phyloP scores from a whole-genome alignment of 1,284 basidiomycete genomes.

The Singerocomus rubriflavus region DNA sequence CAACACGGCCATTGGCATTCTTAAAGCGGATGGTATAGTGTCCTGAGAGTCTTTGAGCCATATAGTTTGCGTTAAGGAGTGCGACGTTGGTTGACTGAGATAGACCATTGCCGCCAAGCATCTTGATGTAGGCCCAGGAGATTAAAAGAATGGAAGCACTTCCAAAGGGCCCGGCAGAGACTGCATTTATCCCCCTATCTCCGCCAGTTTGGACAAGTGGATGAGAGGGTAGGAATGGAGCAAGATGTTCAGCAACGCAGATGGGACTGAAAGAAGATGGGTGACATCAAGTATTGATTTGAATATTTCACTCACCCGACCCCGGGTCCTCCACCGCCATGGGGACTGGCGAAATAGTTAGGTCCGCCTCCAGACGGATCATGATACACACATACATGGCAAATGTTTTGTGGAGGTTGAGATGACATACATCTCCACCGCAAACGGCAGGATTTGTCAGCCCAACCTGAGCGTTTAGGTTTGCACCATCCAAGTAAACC shows the following conservation, averaged over 20 bases:
- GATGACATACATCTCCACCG: conserved; percentile 96
- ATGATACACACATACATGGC: conserved; percentile 58
- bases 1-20: conserved; percentile 88
- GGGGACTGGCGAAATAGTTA: conserved; percentile 57
- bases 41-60: conserved; percentile 81
- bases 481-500: conserved; percentile 96
- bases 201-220: conserved; percentile 73
- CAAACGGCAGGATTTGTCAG: conserved; percentile 94
- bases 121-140: conserved; percentile 98
- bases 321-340: conserved; percentile 96
- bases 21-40: conserved; percentile 91
- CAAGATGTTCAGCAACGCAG: conserved; percentile 89
- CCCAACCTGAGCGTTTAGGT: conserved; percentile 95
- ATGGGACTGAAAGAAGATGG: conserved; percentile 65
- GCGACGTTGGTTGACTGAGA: conserved; percentile 84
- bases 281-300: not conserved
- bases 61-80: conserved; percentile 95
- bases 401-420: conserved; percentile 98
- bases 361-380: not conserved
- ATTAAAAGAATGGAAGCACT: conserved; percentile 95
- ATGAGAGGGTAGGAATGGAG: conserved; percentile 94
- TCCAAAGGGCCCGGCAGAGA: conserved; percentile 91
- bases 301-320: conserved; percentile 56
- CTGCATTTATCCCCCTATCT: conserved; percentile 76
- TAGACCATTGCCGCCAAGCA: conserved; percentile 92